phyloP scores from a whole-genome alignment of 2,329 filamentous ascomycete genomes.

The Pyricularia sp. region DNA sequence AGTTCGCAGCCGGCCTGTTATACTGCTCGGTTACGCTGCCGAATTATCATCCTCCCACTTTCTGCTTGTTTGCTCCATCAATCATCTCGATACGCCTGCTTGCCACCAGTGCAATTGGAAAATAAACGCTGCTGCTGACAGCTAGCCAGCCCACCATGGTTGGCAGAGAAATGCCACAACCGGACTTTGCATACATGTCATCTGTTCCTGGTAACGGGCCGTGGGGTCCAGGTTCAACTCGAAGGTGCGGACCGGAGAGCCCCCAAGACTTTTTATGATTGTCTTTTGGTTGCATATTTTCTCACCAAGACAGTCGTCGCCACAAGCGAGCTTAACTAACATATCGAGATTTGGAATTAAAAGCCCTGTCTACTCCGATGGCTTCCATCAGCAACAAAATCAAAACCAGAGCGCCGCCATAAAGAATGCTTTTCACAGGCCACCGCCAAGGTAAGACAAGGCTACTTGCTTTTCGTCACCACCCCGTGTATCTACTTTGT shows the following conservation, averaged over 20 bases:
- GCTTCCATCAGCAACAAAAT: slow-evolving; percentile 15
- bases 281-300: background rate
- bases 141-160: slow-evolving; percentile 17
- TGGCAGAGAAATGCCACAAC: slow-evolving; percentile 33
- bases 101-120: background rate
- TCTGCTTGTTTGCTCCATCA: background rate
- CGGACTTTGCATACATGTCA: slow-evolving; percentile 37
- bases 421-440: slow-evolving; percentile 15
- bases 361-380: slow-evolving; percentile 25
- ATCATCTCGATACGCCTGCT: background rate
- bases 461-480: slow-evolving; percentile 2
- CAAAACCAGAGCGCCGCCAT: slow-evolving; percentile 18
- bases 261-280: background rate
- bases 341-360: slow-evolving; percentile 1
- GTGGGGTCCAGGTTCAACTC: slow-evolving; percentile 33
- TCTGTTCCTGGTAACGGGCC: slow-evolving; percentile 35
- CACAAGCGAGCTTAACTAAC: background rate
- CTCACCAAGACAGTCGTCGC: background rate
- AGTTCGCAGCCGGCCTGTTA: background rate
- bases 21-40: background rate
- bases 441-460: slow-evolving; percentile 20
- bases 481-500: background rate
- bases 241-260: slow-evolving; percentile 26
- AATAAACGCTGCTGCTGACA: background rate
- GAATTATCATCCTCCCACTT: background rate